Conservation (phyloP, 352 stramenopile genomes). For the Phytophthora europaea region DNA sequence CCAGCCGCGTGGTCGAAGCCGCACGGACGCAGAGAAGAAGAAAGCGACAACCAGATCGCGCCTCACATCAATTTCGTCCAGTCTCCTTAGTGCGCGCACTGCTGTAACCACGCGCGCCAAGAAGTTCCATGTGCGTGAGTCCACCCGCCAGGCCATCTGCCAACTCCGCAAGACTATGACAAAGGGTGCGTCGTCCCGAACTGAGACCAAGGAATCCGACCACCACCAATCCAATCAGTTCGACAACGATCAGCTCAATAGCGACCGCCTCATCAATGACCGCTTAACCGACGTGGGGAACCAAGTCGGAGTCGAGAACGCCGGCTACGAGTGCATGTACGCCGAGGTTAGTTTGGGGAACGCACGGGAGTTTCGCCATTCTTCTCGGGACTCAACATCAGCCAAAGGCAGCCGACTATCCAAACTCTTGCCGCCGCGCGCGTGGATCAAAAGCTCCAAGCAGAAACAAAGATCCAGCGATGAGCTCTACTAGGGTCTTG, state of each 20-base stretch:
- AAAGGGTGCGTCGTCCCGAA: slow-evolving; percentile 6
- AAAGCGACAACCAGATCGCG: slow-evolving; percentile 12
- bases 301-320: slow-evolving; percentile 8
- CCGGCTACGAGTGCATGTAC: slow-evolving; percentile 34
- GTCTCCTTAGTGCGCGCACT: slow-evolving; percentile 25
- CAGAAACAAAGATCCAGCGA: slow-evolving; percentile 13
- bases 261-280: slow-evolving; percentile 20
- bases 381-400: not conserved
- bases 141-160: slow-evolving; percentile 31
- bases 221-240: slow-evolving; percentile 16
- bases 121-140: slow-evolving; percentile 40
- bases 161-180: slow-evolving; percentile 33
- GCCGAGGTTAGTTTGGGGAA: slow-evolving; percentile 22
- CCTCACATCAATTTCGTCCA: slow-evolving; percentile 31
- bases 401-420: slow-evolving; percentile 10
- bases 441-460: slow-evolving; percentile 35
- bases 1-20: not conserved
- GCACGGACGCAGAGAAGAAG: slow-evolving; percentile 8
- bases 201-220: not conserved
- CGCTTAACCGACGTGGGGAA: not conserved
- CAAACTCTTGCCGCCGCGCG: slow-evolving; percentile 22
- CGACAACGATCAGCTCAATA: slow-evolving; percentile 16
- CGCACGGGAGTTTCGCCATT: slow-evolving; percentile 8
- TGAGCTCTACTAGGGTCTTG: slow-evolving; percentile 13
- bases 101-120: slow-evolving; percentile 19